These are phyloP conservation scores for Globisporangium nagaii DNA, from an alignment of 352 stramenopile genomes.

Conservation along the genomic window DNA sequence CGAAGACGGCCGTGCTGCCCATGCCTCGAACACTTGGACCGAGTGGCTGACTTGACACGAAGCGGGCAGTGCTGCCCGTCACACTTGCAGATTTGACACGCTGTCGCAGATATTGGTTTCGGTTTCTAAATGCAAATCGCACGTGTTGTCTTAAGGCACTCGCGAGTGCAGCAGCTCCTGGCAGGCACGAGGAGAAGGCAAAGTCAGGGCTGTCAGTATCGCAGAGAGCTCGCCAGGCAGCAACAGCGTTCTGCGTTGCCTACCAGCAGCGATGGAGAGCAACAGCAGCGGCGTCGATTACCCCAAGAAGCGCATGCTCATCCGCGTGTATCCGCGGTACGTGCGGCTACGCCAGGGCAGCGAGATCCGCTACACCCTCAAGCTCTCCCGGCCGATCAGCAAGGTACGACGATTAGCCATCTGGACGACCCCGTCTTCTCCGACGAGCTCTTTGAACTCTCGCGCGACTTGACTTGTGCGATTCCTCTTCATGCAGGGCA, in stretches of 20 bases:
- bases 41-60: not conserved
- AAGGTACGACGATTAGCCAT: slow-evolving; percentile 32
- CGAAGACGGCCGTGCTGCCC: not conserved
- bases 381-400: slow-evolving; percentile 39
- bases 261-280: not conserved
- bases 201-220: not conserved
- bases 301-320: slow-evolving; percentile 33
- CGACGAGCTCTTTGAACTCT: no score
- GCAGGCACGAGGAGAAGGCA: no score
- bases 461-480: no score
- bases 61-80: no score
- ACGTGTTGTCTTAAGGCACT: no score
- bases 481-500: slow-evolving; percentile 14
- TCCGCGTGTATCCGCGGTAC: slow-evolving; percentile 53
- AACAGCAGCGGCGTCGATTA: slow-evolving; percentile 8
- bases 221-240: not conserved
- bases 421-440: no score
- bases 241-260: not conserved
- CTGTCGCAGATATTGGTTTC: no score
- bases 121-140: no score
- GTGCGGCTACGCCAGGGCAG: slow-evolving; percentile 56
- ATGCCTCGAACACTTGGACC: not conserved
- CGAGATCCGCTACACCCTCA: slow-evolving; percentile 58
- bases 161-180: no score
- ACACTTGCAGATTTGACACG: no score